Evolutionary conservation across 306 rosid species (phyloP).

Genomic region (Gastrolobium villosum): DNA sequence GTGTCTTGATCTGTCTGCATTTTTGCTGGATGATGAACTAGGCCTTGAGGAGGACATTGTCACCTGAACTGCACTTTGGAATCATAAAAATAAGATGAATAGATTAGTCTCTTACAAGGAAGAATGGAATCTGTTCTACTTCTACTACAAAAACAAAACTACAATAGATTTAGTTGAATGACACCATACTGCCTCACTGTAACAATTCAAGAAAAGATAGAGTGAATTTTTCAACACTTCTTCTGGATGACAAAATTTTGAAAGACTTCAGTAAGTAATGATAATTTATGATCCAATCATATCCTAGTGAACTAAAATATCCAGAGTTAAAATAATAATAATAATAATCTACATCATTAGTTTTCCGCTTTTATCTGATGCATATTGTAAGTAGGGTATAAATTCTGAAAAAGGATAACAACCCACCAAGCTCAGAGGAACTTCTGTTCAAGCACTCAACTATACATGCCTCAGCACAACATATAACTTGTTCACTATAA

Average conservation of each 20-base stretch:
- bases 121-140: constrained; percentile 11
- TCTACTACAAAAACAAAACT: background rate
- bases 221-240: background rate
- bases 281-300: constrained; percentile 26
- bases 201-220: background rate
- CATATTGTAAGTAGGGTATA: background rate
- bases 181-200: background rate
- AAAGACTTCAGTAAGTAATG: constrained; percentile 4
- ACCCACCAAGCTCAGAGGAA: background rate
- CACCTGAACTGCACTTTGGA: constrained; percentile 49
- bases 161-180: background rate
- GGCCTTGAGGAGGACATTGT: constrained; percentile 83
- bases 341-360: background rate
- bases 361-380: constrained; percentile 2
- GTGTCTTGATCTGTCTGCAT: constrained; percentile 74
- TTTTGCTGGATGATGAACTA: constrained; percentile 67
- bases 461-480: background rate
- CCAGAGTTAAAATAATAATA: background rate
- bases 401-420: background rate
- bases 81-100: constrained; percentile 2
- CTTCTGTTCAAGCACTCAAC: background rate
- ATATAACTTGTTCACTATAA: background rate
- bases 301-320: background rate
- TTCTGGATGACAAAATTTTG: background rate
- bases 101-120: constrained; percentile 5